phyloP scores from a whole-genome alignment of 139 green algal species.

The Zygnema circumcarinatum region DNA sequence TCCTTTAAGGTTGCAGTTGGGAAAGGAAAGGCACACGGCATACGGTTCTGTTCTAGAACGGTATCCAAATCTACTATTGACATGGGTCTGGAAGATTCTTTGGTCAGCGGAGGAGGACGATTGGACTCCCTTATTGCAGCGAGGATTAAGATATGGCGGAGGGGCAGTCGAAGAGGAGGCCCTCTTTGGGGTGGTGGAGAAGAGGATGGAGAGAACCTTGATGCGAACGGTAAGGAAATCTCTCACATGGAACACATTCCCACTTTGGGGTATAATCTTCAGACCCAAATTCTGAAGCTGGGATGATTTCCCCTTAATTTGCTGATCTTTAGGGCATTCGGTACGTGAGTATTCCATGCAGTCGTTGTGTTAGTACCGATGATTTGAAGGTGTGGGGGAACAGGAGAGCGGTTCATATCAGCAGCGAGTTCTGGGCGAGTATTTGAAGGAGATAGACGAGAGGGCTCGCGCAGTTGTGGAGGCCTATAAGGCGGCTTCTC shows the following conservation, averaged over 20 bases:
- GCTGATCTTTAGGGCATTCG: no score
- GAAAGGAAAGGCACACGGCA: no score
- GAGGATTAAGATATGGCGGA: neutral
- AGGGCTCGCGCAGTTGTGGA: neutral
- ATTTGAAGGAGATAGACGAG: constrained; percentile 15
- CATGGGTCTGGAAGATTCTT: no score
- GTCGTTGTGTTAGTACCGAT: no score
- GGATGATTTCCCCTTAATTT: no score
- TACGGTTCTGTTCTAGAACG: no score
- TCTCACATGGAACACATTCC: no score
- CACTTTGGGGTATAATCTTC: no score
- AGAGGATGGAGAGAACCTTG: constrained; percentile 21
- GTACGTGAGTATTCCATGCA: no score
- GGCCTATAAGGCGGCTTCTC: neutral
- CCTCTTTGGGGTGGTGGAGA: constrained; percentile 7
- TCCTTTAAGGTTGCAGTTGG: no score
- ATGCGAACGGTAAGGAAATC: constrained; percentile 37
- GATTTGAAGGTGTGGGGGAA: neutral
- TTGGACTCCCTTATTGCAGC: neutral
- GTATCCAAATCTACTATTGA: no score
- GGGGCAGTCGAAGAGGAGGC: constrained; percentile 1
- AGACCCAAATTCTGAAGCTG: no score
- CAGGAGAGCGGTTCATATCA: constrained; percentile 22
- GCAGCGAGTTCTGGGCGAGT: constrained; percentile 14
- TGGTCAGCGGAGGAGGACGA: constrained; percentile 11